Percentiles rank a stretch among this genome's conserved stretches.
These are phyloP conservation scores for Beauveria sp. DNA, from an alignment of 2,329 filamentous ascomycete genomes.

Conservation along the genomic window DNA sequence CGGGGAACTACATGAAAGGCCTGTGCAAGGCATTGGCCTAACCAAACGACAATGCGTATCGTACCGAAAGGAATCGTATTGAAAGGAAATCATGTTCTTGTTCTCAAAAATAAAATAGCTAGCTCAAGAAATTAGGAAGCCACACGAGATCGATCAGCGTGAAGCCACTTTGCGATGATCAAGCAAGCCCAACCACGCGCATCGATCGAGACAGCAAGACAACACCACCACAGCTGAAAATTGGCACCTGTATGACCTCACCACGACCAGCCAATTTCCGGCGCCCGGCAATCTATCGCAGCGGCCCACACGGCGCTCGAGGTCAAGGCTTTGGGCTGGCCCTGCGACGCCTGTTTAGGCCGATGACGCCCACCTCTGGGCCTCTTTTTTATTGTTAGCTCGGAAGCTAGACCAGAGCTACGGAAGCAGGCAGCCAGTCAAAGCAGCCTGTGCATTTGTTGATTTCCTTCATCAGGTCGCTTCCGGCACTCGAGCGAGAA, in stretches of 20 bases:
- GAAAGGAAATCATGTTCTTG: background rate
- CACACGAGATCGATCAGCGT: background rate
- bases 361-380: constrained; percentile 2
- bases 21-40: background rate
- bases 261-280: constrained; percentile 9
- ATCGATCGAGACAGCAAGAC: background rate
- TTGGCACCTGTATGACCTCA: constrained; percentile 7
- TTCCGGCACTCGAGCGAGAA: background rate
- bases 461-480: background rate
- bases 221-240: constrained; percentile 5
- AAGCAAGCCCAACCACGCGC: background rate
- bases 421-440: background rate
- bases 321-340: background rate
- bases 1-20: background rate
- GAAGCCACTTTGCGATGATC: background rate
- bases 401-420: constrained; percentile 4
- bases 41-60: background rate
- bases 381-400: background rate
- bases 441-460: constrained; percentile 1
- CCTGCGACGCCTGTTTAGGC: background rate
- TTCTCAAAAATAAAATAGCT: background rate
- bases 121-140: background rate
- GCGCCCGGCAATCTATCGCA: constrained; percentile 5
- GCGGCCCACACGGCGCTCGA: constrained; percentile 3
- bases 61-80: no score